Evolutionary conservation across 2,329 filamentous ascomycete species (phyloP), one percentile per base, ranked within the genome.

Genomic region (Pseudogymnoascus sp.): DNA sequence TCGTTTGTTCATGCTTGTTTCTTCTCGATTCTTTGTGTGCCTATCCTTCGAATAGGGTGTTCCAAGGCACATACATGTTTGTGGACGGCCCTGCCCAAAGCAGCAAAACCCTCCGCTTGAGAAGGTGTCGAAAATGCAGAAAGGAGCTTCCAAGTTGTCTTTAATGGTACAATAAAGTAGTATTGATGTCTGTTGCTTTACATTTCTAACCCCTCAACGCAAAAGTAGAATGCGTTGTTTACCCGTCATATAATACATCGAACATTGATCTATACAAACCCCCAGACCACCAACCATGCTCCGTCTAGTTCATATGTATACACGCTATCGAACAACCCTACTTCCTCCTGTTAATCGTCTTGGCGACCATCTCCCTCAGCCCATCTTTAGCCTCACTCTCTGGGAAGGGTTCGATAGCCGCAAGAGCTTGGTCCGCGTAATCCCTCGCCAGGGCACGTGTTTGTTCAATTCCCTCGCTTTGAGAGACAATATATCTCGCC

Each of bases 311-410:
- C 47, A 54, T 54, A 54, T 54, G 47, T 54, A 54, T 54, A 54
- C 47, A 54, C n/a, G 28, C 28, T 54, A 54, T 54, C 47, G 47
- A 33, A 54, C 28, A 54, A 54, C n/a, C 30, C 69, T 80, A 97
- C 76, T 96, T 97, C 73, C 91, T 83, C 70, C 93, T 83, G 76
- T 91, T 87, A 78, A 96, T 85, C 14, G 92, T 92, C 79, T 96
- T 97, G 68, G 87, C 83, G 67, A 92, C 95, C 90, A 97, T 97
- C 70, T 97, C 91, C 50, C 96, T 79, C 39, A 99, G 79, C 0
- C 93, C 93, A 30, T 88, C 84, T 78, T 96, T 97, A 62, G 94
- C 94, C 66, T 97, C 93, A 73, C 92, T 93, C n/a, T 92, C 87
- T 6, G 94, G 94, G 74, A 99, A 96, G 50, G 79, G 77, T 65